A percentile compares a stretch with the other conserved stretches of the same genome.
phyloP scores from a whole-genome alignment of 2,329 filamentous ascomycete species.

The Tolypocladium amazonense region DNA sequence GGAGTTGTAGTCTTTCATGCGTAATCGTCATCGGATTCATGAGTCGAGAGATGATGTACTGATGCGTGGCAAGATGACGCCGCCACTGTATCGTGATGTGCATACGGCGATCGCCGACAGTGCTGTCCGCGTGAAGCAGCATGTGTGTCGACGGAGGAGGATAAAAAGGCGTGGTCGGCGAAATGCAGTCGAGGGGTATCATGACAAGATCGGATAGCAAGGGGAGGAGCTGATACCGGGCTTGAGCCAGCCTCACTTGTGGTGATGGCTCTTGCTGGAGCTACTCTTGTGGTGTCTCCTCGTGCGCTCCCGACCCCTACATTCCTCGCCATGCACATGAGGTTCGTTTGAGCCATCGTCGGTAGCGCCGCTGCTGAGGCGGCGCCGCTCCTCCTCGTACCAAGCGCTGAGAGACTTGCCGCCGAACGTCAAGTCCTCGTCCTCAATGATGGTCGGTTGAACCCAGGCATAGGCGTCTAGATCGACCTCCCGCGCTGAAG shows the following conservation, averaged over 20 bases:
- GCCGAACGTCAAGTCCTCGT: constrained; percentile 50
- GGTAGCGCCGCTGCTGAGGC: constrained; percentile 24
- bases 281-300: constrained; percentile 13
- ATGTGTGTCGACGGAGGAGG: not conserved
- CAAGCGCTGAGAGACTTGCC: constrained; percentile 48
- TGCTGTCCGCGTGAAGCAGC: not conserved
- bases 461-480: constrained; percentile 32
- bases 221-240: not conserved
- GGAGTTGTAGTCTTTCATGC: not conserved
- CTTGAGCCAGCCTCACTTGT: constrained; percentile 13
- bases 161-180: not conserved
- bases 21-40: not conserved
- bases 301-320: constrained; percentile 8
- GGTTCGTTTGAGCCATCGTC: constrained; percentile 21
- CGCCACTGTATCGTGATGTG: not conserved
- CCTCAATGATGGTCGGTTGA: constrained; percentile 46
- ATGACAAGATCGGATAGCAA: not conserved
- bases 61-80: not conserved
- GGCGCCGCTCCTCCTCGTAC: constrained; percentile 40
- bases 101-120: not conserved
- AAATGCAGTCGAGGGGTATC: not conserved
- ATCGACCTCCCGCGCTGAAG: constrained; percentile 22
- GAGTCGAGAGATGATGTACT: too few relatives aligned
- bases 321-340: constrained; percentile 18
- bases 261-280: constrained; percentile 8